Evolutionary conservation across 2,329 filamentous ascomycete genomes (phyloP), one percentile per base, ranked within the genome.

Genomic region (Cyphellophora attinorum): DNA sequence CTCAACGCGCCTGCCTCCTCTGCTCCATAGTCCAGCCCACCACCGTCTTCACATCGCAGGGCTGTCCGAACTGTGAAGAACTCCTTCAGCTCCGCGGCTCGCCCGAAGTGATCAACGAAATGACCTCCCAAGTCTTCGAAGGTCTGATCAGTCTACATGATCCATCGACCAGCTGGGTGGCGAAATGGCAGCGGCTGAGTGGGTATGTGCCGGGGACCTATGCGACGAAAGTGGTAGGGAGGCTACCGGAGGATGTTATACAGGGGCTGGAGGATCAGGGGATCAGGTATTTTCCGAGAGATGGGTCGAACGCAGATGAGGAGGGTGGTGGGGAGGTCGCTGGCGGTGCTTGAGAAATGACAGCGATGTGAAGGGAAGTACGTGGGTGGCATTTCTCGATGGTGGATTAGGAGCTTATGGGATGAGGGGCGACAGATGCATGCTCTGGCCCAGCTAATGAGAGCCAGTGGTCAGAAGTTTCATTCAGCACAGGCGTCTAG

Each of bases 1-100:
- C 84, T 58, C 74, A 93, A 49, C 88, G 91, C 62, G 91, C 91
- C 53, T 98, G 91, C 70, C 95, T 98, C 86, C 85, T 96, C 50
- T 98, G 91, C 75, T 89, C 85, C 35, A 82, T 96, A 56, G 85
- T 96, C 46, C 85, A 11, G 14, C 19, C 16, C 23, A 30, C 44
- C 19, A 55, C 89, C 81, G 81, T 84, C 59, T 98, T 98, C 71
- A 72, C 79, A 52, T 74, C 77, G 51, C 72, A 83, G 55, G 91
- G 91, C 48, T 98, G 91, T 57, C 91, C 91, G 42, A 98, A 98
- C 69, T 98, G 91, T 72, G 89, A 95, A 56, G 77, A 83, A 32
- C 84, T 94, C 59, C 80, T 98, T 39, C 79, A 85, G 58, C 80
- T 96, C 41, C 72, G 76, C 45, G 79, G 80, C 56, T 82, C 80